A percentile compares a stretch with the other conserved stretches of the same genome.
Evolutionary conservation across 345 rosid genomes (phyloP).

Genomic region (Stellera chamaejasme): DNA sequence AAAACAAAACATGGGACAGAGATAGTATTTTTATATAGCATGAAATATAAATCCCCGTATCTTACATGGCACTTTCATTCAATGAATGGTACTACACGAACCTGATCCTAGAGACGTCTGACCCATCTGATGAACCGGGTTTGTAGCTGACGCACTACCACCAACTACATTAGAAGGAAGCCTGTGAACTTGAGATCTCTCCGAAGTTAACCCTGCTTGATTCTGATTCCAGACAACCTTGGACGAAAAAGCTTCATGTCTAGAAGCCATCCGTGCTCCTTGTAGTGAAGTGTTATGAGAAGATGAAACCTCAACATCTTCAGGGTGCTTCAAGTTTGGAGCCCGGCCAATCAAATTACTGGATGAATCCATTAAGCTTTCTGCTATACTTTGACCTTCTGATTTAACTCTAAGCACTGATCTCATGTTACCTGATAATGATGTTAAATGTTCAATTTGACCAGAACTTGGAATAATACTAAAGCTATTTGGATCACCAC

Average conservation of each 20-base stretch:
- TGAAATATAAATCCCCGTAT: no score
- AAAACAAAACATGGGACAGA: no score
- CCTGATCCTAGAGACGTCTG: constrained; percentile 31
- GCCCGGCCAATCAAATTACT: constrained; percentile 13
- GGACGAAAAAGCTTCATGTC: constrained; percentile 31
- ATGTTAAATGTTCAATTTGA: constrained; percentile 27
- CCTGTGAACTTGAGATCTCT: constrained; percentile 43
- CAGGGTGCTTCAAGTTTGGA: constrained; percentile 21
- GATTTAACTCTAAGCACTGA: constrained; percentile 19
- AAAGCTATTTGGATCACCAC: constrained; percentile 29
- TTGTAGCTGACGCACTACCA: constrained; percentile 26
- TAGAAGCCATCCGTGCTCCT: constrained; percentile 23
- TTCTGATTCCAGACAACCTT: constrained; percentile 39
- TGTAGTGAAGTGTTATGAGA: constrained; percentile 22
- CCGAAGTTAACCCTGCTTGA: constrained; percentile 31
- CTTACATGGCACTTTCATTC: no score
- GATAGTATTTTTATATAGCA: no score
- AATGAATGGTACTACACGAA: constrained; percentile 8
- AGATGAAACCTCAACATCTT: constrained; percentile 41
- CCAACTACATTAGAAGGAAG: constrained; percentile 34
- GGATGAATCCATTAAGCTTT: constrained; percentile 18
- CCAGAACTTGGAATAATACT: constrained; percentile 24
- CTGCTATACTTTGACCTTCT: constrained; percentile 21
- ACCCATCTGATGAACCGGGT: constrained; percentile 27
- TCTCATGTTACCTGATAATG: constrained; percentile 20